Evolutionary conservation across 768 basidiomycete species (phyloP), one percentile per base, ranked within the genome.

Genomic region (Macrolepiota dolichaula): DNA sequence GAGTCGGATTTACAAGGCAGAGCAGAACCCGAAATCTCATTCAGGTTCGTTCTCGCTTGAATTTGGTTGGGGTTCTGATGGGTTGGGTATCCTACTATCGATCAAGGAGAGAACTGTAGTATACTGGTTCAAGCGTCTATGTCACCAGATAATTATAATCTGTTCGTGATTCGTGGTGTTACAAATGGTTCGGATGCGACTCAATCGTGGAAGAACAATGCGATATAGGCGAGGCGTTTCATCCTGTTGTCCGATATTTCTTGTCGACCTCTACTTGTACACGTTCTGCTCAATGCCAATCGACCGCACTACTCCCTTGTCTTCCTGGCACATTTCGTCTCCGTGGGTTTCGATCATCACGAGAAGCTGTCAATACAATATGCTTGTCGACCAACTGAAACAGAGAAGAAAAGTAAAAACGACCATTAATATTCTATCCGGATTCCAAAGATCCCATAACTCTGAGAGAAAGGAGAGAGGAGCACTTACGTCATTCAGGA

Each of bases 401-500:
- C 37, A 40, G 54, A 46, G n/a, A 42, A 51, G 38, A 55, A n/a
- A 19, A 53, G 25, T n/a, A 59, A 52, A 17, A 59, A 52, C n/a
- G n/a, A 35, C 24, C 54, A 55, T 55, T 46, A 61, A 62, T 51
- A 35, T 25, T 40, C 47, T 51, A 13, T 51, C 4, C 42, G 19
- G 42, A 32, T 51, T 49, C 37, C 60, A 27, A 55, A 35, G 54
- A 44, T 15, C 3, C 12, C 24, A 40, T 36, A 19, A 27, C 19
- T 29, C 3, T n/a, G 49, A 54, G 56, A 17, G 42, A 51, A 44
- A 38, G 32, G 49, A 54, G 56, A 17, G 42, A 51, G 46, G 38
- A 35, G 63, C 36, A 42, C 92, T 67, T 69, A 96, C 96, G 67
- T 96, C 94, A 70, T 96, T 98, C 61, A 98, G 73, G 10, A 88